Conservation (phyloP, 352 stramenopile species). For the Peronospora belbahrii region DNA sequence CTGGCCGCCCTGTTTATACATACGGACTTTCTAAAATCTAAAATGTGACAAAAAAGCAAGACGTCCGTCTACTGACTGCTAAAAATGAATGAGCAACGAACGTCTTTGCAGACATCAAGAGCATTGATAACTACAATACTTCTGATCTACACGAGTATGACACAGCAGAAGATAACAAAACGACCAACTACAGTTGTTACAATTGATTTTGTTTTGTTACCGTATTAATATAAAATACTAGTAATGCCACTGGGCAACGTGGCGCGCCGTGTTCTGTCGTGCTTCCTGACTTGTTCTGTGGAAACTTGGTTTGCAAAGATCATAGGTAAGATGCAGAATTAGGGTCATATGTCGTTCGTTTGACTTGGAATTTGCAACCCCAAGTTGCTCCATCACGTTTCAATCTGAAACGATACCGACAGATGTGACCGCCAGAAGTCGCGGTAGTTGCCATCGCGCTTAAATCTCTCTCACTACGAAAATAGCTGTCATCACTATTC, state of each 20-base stretch:
- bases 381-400: too few species aligned
- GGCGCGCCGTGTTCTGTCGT: not conserved
- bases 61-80: too few species aligned
- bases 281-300: not conserved
- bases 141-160: too few species aligned
- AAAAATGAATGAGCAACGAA: not conserved
- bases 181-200: too few species aligned
- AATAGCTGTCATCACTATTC: not conserved
- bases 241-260: not conserved
- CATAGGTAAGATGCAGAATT: constrained; percentile 7
- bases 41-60: too few species aligned
- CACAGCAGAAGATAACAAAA: too few species aligned
- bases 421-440: constrained; percentile 16
- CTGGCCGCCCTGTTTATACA: constrained; percentile 3
- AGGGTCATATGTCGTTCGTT: not conserved
- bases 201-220: not conserved
- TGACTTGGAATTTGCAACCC: too few species aligned
- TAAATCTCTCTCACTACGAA: constrained; percentile 7
- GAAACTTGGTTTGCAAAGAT: constrained; percentile 8
- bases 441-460: constrained; percentile 8
- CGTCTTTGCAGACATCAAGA: too few species aligned
- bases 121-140: not conserved
- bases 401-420: constrained; percentile 22
- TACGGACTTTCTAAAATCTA: constrained; percentile 7
- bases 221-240: too few species aligned